Percentiles rank a stretch among this genome's conserved stretches.
phyloP scores from a whole-genome alignment of 2,329 filamentous ascomycete species.

The Aureobasidium sp. region DNA sequence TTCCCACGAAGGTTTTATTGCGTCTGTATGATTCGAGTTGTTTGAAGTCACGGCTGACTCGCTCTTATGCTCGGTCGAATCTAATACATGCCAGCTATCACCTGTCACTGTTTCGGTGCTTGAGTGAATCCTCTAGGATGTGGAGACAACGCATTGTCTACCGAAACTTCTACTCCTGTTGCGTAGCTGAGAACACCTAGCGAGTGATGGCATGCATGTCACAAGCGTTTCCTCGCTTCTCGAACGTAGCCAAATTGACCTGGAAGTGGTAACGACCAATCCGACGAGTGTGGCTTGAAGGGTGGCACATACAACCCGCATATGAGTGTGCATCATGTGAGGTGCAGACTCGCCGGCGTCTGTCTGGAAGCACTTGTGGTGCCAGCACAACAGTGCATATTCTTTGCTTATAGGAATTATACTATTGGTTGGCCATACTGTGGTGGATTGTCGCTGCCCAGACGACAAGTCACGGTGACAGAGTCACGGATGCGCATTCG shows the following conservation, averaged over 20 bases:
- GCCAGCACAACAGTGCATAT: constrained; percentile 12
- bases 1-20: neutral
- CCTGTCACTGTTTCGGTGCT: neutral
- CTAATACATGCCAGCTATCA: neutral
- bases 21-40: neutral
- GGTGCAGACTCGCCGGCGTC: neutral
- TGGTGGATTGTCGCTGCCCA: neutral
- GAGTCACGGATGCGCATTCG: neutral
- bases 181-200: neutral
- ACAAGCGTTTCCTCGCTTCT: neutral
- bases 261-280: neutral
- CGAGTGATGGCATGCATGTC: neutral
- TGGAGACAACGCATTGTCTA: neutral
- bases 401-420: neutral
- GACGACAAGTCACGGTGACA: neutral
- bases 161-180: neutral
- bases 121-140: neutral
- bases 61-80: neutral
- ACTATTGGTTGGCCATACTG: neutral
- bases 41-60: neutral
- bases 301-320: constrained; percentile 10
- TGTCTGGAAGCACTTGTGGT: constrained; percentile 8
- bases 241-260: neutral
- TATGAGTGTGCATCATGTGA: constrained; percentile 13
- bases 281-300: neutral